A percentile compares a stretch with the other conserved stretches of the same genome.
phyloP scores from a whole-genome alignment of 768 basidiomycete species.

The Kwoniella bestiolae region DNA sequence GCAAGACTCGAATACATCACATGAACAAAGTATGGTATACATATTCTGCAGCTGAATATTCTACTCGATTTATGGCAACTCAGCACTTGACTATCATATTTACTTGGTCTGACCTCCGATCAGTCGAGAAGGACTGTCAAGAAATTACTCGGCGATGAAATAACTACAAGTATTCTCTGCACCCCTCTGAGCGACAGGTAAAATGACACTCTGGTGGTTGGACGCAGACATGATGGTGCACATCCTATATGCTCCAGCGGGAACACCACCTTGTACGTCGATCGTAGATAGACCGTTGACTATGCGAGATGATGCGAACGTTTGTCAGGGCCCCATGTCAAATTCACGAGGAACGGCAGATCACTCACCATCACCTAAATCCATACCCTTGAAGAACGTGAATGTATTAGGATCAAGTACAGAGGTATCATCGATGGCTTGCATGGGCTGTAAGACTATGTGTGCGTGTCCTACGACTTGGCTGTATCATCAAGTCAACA shows the following conservation, averaged over 20 bases:
- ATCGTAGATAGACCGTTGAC: conserved; percentile 63
- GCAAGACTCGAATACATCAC: too few relatives aligned
- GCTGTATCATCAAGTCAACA: conserved; percentile 38
- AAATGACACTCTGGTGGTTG: conserved; percentile 37
- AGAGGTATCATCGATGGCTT: conserved; percentile 61
- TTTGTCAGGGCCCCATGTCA: background rate
- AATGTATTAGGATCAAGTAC: conserved; percentile 64
- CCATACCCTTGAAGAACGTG: conserved; percentile 64
- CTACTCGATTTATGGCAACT: too few relatives aligned
- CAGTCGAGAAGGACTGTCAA: too few relatives aligned
- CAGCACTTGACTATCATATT: too few relatives aligned
- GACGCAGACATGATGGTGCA: conserved; percentile 42
- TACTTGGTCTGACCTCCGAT: too few relatives aligned
- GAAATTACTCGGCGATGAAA: conserved; percentile 11
- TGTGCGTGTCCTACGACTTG: conserved; percentile 65
- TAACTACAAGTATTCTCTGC: conserved; percentile 40
- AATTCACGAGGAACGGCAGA: too few relatives aligned
- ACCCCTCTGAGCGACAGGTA: conserved; percentile 45
- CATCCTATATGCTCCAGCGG: conserved; percentile 65
- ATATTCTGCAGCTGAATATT: background rate
- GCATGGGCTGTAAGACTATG: conserved; percentile 64
- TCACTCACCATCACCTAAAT: conserved; percentile 30
- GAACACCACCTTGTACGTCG: conserved; percentile 64
- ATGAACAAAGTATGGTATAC: too few relatives aligned
- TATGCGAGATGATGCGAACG: conserved; percentile 52